Percentiles rank a stretch among this genome's conserved stretches.
phyloP scores from a whole-genome alignment of 192 early-diverging fungal species.

The Geosiphon pyriformis region DNA sequence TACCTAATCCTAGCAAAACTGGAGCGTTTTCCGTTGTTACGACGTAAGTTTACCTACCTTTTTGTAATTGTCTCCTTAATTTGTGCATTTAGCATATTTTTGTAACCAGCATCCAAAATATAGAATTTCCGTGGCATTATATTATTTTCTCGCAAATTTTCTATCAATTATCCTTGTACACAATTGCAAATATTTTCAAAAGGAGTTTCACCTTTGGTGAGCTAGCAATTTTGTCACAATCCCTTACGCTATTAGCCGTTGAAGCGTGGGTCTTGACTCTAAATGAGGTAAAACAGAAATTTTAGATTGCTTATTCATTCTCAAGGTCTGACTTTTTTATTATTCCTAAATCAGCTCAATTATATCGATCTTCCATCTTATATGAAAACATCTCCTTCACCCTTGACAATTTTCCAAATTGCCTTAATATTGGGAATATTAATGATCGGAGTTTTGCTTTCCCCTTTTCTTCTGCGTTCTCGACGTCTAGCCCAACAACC shows the following conservation, averaged over 20 bases:
- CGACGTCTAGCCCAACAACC: conserved; percentile 43
- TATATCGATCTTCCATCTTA: conserved; percentile 27
- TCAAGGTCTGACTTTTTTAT: background rate
- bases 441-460: conserved; percentile 51
- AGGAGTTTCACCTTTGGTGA: conserved; percentile 66
- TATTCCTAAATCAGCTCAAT: conserved; percentile 26
- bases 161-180: conserved; percentile 34
- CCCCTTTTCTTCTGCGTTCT: conserved; percentile 49
- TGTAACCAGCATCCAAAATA: background rate
- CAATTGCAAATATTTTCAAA: conserved; percentile 34
- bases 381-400: conserved; percentile 21
- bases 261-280: conserved; percentile 39
- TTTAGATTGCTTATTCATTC: background rate
- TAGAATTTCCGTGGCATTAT: conserved; percentile 18
- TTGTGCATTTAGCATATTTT: conserved; percentile 25
- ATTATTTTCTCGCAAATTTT: conserved; percentile 28
- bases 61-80: background rate
- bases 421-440: conserved; percentile 66
- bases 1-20: background rate
- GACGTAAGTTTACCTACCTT: conserved; percentile 6
- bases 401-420: conserved; percentile 48
- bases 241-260: conserved; percentile 44
- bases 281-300: conserved; percentile 41
- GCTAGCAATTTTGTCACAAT: conserved; percentile 54
- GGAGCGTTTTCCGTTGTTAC: conserved; percentile 4